These are phyloP conservation scores for Fusarium tjaetaba DNA, from an alignment of 2,329 filamentous ascomycete genomes.

Conservation along the genomic window DNA sequence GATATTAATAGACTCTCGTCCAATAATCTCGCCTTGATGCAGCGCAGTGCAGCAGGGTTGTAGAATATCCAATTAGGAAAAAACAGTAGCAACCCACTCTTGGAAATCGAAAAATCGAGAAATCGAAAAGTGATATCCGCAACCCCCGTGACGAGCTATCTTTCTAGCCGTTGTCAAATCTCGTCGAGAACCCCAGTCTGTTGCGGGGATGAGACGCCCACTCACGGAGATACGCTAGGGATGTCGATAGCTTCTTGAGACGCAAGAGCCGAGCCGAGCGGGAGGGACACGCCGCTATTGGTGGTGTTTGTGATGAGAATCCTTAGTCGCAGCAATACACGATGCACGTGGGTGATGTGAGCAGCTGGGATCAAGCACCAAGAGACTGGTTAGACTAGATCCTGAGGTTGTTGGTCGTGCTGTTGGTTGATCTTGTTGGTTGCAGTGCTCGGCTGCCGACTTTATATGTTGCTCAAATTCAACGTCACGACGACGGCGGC, in stretches of 20 bases:
- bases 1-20: conserved; percentile 29
- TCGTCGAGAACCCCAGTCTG: conserved; percentile 20
- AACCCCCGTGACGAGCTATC: conserved; percentile 25
- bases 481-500: background rate
- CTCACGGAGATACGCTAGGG: conserved; percentile 22
- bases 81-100: conserved; percentile 16
- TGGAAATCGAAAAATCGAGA: conserved; percentile 28
- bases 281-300: conserved; percentile 40
- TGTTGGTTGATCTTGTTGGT: conserved; percentile 12
- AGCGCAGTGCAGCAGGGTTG: conserved; percentile 18
- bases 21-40: conserved; percentile 6
- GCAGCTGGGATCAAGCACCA: conserved; percentile 12
- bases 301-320: conserved; percentile 40
- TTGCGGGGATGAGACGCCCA: conserved; percentile 31
- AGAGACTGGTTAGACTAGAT: conserved; percentile 11
- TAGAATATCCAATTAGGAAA: conserved; percentile 20
- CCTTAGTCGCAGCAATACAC: conserved; percentile 37
- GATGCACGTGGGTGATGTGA: conserved; percentile 39
- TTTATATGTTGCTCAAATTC: background rate
- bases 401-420: background rate
- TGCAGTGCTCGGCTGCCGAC: background rate
- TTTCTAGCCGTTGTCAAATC: conserved; percentile 25
- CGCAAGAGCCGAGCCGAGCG: conserved; percentile 39
- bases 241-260: conserved; percentile 30
- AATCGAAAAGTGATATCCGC: conserved; percentile 33